These are phyloP conservation scores for Globisporangium megalacanthum DNA, from an alignment of 352 stramenopile genomes.

Conservation along the genomic window DNA sequence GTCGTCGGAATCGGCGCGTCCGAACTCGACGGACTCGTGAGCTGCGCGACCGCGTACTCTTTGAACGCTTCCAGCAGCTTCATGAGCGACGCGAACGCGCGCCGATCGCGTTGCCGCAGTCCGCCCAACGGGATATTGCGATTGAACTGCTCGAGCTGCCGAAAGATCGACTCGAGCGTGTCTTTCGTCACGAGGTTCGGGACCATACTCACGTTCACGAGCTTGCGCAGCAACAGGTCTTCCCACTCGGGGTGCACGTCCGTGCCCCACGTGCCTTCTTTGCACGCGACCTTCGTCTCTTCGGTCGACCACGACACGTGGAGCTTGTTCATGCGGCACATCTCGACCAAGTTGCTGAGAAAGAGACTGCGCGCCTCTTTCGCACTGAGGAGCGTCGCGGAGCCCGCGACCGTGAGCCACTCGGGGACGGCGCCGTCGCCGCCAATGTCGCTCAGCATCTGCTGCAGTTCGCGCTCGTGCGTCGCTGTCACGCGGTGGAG, in stretches of 20 bases:
- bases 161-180: slow-evolving; percentile 65
- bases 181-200: slow-evolving; percentile 78
- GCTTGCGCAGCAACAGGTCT: slow-evolving; percentile 78
- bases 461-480: slow-evolving; percentile 66
- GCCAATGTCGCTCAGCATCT: slow-evolving; percentile 66
- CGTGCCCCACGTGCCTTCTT: slow-evolving; percentile 79
- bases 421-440: slow-evolving; percentile 47
- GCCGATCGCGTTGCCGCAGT: slow-evolving; percentile 61
- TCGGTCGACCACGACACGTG: slow-evolving; percentile 85
- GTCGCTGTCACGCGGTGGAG: slow-evolving; percentile 38
- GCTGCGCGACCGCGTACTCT: slow-evolving; percentile 74
- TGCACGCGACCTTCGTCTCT: slow-evolving; percentile 81
- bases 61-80: slow-evolving; percentile 84
- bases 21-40: slow-evolving; percentile 76
- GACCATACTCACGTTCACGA: slow-evolving; percentile 73
- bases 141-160: slow-evolving; percentile 84
- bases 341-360: slow-evolving; percentile 83
- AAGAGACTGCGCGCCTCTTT: slow-evolving; percentile 79
- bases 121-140: slow-evolving; percentile 77
- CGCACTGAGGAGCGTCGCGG: slow-evolving; percentile 66
- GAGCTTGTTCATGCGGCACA: slow-evolving; percentile 86
- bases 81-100: slow-evolving; percentile 75
- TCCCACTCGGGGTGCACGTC: slow-evolving; percentile 81
- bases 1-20: slow-evolving; percentile 77
- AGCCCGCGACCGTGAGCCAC: slow-evolving; percentile 71